Evolutionary conservation across 768 basidiomycete species (phyloP).

Genomic region (Naganishia friedmannii): DNA sequence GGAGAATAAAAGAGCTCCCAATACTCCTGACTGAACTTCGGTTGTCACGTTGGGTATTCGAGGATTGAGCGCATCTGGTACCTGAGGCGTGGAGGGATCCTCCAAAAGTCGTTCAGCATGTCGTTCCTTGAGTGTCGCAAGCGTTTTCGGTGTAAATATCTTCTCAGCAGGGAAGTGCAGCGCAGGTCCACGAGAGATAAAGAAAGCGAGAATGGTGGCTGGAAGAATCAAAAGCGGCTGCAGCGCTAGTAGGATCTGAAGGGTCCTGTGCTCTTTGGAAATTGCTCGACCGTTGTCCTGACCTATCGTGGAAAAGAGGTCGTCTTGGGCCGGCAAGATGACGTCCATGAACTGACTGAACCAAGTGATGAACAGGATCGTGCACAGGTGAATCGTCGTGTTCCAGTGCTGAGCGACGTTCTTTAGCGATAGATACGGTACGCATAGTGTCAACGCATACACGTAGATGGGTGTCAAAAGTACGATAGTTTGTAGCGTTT

Average conservation of each 20-base stretch:
- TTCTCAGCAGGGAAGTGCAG: constrained; percentile 68
- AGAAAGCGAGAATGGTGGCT: constrained; percentile 55
- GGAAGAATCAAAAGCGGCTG: constrained; percentile 44
- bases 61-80: constrained; percentile 35
- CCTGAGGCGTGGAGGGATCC: constrained; percentile 57
- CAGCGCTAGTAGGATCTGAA: constrained; percentile 26
- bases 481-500: constrained; percentile 47
- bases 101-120: constrained; percentile 12
- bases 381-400: constrained; percentile 27
- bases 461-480: constrained; percentile 61
- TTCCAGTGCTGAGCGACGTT: constrained; percentile 38
- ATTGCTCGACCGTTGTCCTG: not conserved
- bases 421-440: constrained; percentile 18
- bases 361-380: constrained; percentile 18
- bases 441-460: constrained; percentile 54
- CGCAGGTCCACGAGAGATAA: constrained; percentile 68
- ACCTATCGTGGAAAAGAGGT: constrained; percentile 14
- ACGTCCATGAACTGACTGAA: constrained; percentile 27
- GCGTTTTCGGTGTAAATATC: constrained; percentile 57
- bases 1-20: constrained; percentile 68
- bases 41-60: constrained; percentile 75
- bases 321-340: constrained; percentile 31
- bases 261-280: not conserved
- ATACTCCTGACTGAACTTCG: constrained; percentile 49
- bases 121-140: constrained; percentile 52